These are phyloP conservation scores for Copromyces sp. DNA, from an alignment of 495 filamentous ascomycete species.

Conservation along the genomic window DNA sequence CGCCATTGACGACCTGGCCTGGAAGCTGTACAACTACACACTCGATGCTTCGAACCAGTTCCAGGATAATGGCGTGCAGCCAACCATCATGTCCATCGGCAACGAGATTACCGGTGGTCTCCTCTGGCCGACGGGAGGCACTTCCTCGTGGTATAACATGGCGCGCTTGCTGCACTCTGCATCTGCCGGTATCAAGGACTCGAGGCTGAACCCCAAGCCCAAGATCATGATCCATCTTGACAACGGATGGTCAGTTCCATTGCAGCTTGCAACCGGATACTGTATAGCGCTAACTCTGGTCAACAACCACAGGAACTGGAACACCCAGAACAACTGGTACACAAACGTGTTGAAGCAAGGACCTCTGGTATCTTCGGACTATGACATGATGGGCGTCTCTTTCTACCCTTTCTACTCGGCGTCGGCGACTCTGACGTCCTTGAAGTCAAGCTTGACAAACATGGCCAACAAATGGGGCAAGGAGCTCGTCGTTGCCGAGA, in stretches of 20 bases:
- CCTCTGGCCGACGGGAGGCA: slow-evolving; percentile 51
- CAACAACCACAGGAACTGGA: slow-evolving; percentile 38
- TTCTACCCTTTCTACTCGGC: slow-evolving; percentile 60
- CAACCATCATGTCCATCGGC: slow-evolving; percentile 55
- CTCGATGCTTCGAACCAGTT: slow-evolving; percentile 50
- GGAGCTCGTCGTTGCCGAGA: slow-evolving; percentile 53
- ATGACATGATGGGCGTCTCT: slow-evolving; percentile 60
- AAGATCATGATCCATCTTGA: slow-evolving; percentile 63
- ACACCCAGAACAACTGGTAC: slow-evolving; percentile 53
- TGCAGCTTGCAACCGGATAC: too few species aligned
- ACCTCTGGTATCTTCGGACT: slow-evolving; percentile 43
- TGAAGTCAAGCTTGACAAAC: slow-evolving; percentile 46
- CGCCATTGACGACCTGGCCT: slow-evolving; percentile 45
- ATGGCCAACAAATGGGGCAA: slow-evolving; percentile 51
- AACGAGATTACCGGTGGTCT: slow-evolving; percentile 59
- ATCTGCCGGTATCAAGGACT: slow-evolving; percentile 52
- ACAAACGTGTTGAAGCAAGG: slow-evolving; percentile 44
- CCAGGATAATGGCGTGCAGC: slow-evolving; percentile 39
- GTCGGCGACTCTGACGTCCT: slow-evolving; percentile 42
- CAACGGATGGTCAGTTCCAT: slow-evolving; percentile 43
- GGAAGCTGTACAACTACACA: slow-evolving; percentile 59
- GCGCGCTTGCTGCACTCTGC: slow-evolving; percentile 52
- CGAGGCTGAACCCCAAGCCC: slow-evolving; percentile 41
- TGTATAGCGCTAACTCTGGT: not conserved
- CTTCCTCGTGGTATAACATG: slow-evolving; percentile 45